A percentile compares a stretch with the other conserved stretches of the same genome.
Conservation (phyloP, 495 filamentous ascomycete species). For the Tricharina praecox region DNA sequence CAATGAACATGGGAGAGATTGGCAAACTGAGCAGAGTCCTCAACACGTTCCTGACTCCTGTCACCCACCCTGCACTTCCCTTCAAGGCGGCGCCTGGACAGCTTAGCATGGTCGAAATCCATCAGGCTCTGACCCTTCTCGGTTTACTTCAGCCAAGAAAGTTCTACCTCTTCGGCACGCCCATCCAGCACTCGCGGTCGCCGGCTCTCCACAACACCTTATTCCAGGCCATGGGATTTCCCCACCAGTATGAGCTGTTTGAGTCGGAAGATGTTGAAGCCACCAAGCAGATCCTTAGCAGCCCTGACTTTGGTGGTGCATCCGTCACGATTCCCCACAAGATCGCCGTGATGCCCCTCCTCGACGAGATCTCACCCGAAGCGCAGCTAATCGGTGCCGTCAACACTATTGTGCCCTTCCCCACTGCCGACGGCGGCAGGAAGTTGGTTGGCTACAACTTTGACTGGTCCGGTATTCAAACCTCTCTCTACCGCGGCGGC, state of each 20-base stretch:
- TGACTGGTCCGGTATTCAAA: conserved; percentile 86
- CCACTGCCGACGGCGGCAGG: conserved; percentile 27
- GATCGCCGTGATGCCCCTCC: conserved; percentile 61
- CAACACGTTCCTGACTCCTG: conserved; percentile 88
- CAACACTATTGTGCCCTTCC: conserved; percentile 67
- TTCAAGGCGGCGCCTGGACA: conserved; percentile 92
- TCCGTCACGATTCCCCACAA: conserved; percentile 95
- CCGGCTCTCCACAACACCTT: conserved; percentile 80
- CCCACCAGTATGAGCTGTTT: conserved; percentile 65
- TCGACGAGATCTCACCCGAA: conserved; percentile 64
- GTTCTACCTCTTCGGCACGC: conserved; percentile 77
- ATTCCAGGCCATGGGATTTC: conserved; percentile 62
- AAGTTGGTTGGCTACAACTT: conserved; percentile 76
- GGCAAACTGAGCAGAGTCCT: conserved; percentile 81
- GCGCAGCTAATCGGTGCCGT: conserved; percentile 78
- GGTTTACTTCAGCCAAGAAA: conserved; percentile 61
- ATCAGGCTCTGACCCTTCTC: conserved; percentile 54
- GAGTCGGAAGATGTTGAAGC: conserved; percentile 59
- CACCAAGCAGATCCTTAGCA: conserved; percentile 48
- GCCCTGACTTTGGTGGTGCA: conserved; percentile 69
- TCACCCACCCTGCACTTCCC: conserved; percentile 74
- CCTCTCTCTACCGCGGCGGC: conserved; percentile 58
- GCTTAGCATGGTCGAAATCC: conserved; percentile 78
- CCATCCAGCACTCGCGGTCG: conserved; percentile 62
- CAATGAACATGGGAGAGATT: conserved; percentile 82